Base-by-base conservation (phyloP, 2,329 filamentous ascomycete species). In the Aspergillus fijiensis region DNA sequence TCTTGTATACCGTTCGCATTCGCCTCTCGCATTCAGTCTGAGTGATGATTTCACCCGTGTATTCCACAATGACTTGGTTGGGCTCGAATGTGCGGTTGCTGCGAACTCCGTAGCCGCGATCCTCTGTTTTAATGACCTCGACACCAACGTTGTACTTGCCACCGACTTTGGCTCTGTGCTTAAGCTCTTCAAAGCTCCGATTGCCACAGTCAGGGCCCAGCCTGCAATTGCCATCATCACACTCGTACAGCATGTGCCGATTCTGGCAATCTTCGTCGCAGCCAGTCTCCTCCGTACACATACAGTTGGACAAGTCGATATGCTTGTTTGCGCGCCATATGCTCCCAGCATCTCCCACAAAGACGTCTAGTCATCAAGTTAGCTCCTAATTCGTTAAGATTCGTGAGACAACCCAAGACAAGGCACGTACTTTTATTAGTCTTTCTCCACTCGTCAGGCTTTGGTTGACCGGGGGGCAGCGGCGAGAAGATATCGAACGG, bases 31-130 rank as follows among this genome's bases (percentile, higher is more conserved):
- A 96, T 74, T 99, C 95, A 31, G 89, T 88, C 72, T 96, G 92
- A 0, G 92, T 97, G 71, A 99, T 96, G 67, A 99, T 97, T 77
- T 99, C 95, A 47, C 95, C 95, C 0, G 93, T 94, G 72, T 99
- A 99, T 72, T 99, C 95, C 79, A 98, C 94, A 72, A 99, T 98
- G 73, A 99, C 96, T 78, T 98, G 92, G 70, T 94, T 88, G 1
- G 93, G 86, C 59, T 88, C 83, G 74, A 98, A 99, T 62, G 87
- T 89, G 51, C 95, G 87, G 77, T 94, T 96, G 72, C 90, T 91
- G 62, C 95, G 89, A 53, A 99, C 92, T 55, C 95, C 95, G 73
- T 94, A 93, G 29, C 95, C 95, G 60, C 93, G 88, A 76, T 96
- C 90, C 21, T 81, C 78, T 1, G 95, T 98, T 79, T 96, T 93